These are phyloP conservation scores for Talaromyces pinophilus DNA, from an alignment of 2,329 filamentous ascomycete species.

Conservation along the genomic window DNA sequence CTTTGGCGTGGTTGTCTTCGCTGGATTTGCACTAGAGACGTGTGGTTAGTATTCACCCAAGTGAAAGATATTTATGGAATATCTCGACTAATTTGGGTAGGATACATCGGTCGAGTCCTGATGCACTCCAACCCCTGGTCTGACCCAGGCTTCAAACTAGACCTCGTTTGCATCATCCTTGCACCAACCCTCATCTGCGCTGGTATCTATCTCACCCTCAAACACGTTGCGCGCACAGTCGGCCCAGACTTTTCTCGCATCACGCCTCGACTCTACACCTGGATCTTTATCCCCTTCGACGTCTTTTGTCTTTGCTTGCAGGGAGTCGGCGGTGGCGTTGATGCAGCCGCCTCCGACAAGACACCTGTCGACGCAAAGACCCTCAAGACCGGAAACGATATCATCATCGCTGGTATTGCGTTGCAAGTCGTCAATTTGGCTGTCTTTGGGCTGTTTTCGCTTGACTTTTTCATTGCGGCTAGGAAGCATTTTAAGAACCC, in stretches of 20 bases:
- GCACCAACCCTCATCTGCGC: constrained; percentile 58
- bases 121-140: constrained; percentile 52
- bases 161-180: constrained; percentile 34
- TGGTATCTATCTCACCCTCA: constrained; percentile 65
- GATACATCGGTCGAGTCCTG: constrained; percentile 54
- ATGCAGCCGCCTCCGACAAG: constrained; percentile 42
- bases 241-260: constrained; percentile 47
- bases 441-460: constrained; percentile 32
- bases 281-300: constrained; percentile 57
- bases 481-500: constrained; percentile 19
- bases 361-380: constrained; percentile 20
- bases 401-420: constrained; percentile 46
- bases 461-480: constrained; percentile 28
- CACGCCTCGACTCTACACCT: constrained; percentile 50
- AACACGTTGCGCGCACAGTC: constrained; percentile 58
- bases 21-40: constrained; percentile 49
- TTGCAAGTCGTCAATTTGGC: constrained; percentile 42
- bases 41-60: constrained; percentile 34
- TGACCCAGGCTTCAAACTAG: constrained; percentile 49
- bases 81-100: constrained; percentile 12
- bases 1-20: constrained; percentile 49
- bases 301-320: constrained; percentile 55
- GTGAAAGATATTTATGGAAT: neutral
- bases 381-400: constrained; percentile 29
- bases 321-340: constrained; percentile 55